Base-by-base conservation (phyloP, 208 protist species). In the Leptomonas seymouri region DNA sequence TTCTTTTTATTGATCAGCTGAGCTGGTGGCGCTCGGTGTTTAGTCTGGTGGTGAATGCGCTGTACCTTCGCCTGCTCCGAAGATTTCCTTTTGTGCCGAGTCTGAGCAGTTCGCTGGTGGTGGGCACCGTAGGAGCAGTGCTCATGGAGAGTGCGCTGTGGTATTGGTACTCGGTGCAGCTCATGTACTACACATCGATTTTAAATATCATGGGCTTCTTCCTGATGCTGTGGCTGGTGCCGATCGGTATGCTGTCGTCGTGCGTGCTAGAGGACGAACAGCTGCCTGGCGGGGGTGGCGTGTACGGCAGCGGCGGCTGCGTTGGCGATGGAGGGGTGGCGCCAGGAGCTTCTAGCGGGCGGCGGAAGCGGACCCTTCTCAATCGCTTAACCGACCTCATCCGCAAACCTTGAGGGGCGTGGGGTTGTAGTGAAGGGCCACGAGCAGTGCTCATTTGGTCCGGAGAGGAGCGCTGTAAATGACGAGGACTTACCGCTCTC, bases 181-280 rank as follows among this genome's bases (percentile, higher is more conserved):
- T 80, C 7, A 67, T 68, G 59, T 74, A 82, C 36, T 73, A 82
- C 63, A 76, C 72, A 0, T 58, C 66, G 6, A 5, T 55, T 3
- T 25, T 66, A 16, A 54, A 53, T 41, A 61, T 88, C 20, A 45
- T 80, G 8, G 49, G 67, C 44, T 90, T 93, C 65, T 83, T 89
- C n/a, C 14, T 75, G 8, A 69, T 93, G n/a, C 31, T 90, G 46
- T 93, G 84, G 81, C 18, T 89, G 1, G 79, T 87, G 30, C 87
- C 87, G 6, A 36, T 87, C 21, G 84, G 80, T 3, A 63, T 93
- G 16, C 30, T 90, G 20, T 62, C 73, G 31, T 78, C 80, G 25
- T 78, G 71, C n/a, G 76, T 81, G 25, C 11, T 82, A n/a, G 81
- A 88, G 41, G 64, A 80, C n/a, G 76, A 84, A 7, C 55, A 51